Conservation (phyloP, 2,329 filamentous ascomycete genomes). For the Fusarium sp. region DNA sequence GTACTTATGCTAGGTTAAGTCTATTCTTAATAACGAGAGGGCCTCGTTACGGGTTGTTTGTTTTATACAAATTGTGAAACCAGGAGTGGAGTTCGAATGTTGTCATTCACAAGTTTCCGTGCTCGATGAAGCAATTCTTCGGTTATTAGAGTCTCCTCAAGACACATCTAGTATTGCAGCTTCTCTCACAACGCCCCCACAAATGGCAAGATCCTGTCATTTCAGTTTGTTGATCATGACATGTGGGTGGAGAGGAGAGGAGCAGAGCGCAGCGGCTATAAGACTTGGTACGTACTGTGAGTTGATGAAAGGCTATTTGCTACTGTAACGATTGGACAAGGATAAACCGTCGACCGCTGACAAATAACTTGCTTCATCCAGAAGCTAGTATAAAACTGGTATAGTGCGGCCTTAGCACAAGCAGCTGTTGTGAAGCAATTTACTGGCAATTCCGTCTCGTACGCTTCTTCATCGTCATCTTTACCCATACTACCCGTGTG, state of each 20-base stretch:
- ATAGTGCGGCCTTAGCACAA: background rate
- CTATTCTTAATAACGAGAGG: too few species aligned
- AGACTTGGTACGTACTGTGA: background rate
- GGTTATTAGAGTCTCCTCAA: background rate
- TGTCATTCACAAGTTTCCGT: background rate
- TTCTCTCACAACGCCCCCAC: background rate
- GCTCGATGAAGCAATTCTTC: background rate
- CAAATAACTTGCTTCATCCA: background rate
- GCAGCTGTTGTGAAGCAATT: background rate
- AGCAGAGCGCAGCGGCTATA: background rate
- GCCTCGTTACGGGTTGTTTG: background rate
- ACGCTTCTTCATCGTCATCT: background rate
- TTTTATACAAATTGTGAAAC: background rate
- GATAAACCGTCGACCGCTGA: background rate
- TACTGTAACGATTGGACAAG: background rate
- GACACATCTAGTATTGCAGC: background rate
- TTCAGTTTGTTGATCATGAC: background rate
- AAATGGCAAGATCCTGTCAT: background rate
- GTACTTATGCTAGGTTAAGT: too few species aligned
- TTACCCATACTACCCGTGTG: background rate
- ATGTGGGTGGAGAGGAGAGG: background rate
- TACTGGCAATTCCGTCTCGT: background rate
- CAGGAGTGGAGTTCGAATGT: background rate
- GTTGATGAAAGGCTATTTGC: background rate
- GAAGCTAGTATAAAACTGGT: background rate